Evolutionary conservation across 2,329 filamentous ascomycete species (phyloP).

Genomic region (Diaporthe helianthi): DNA sequence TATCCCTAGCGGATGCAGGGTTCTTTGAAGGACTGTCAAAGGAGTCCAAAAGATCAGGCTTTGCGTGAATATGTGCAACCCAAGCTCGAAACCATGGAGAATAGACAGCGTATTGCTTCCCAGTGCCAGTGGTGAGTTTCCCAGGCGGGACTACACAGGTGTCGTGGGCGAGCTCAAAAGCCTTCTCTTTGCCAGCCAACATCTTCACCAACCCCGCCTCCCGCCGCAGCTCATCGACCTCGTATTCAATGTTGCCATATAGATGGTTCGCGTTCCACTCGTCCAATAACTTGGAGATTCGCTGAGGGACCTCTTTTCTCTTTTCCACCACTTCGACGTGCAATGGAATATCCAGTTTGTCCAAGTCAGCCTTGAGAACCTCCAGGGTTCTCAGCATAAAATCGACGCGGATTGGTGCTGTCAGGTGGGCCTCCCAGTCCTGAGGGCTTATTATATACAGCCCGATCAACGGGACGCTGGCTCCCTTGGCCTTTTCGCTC

Average conservation of each 20-base stretch:
- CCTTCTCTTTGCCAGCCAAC: conserved; percentile 68
- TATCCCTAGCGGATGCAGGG: conserved; percentile 48
- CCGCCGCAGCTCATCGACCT: conserved; percentile 85
- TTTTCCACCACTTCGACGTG: conserved; percentile 75
- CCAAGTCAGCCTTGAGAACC: conserved; percentile 71
- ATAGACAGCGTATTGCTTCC: conserved; percentile 85
- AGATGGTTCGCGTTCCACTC: conserved; percentile 78
- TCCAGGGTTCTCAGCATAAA: conserved; percentile 78
- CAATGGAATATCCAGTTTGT: conserved; percentile 76
- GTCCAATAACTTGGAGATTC: conserved; percentile 70
- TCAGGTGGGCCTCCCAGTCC: conserved; percentile 83
- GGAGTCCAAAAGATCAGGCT: conserved; percentile 70
- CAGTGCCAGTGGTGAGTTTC: conserved; percentile 67
- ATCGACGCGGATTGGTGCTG: conserved; percentile 76
- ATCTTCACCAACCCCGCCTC: conserved; percentile 71
- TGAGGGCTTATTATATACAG: conserved; percentile 84
- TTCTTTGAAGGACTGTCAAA: conserved; percentile 66
- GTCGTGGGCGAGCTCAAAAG: conserved; percentile 78
- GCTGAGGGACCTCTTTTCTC: conserved; percentile 65
- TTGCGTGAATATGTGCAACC: conserved; percentile 74
- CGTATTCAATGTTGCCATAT: conserved; percentile 87
- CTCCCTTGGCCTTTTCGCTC: conserved; percentile 53
- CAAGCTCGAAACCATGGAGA: conserved; percentile 82
- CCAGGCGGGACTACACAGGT: conserved; percentile 84
- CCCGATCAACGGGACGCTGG: conserved; percentile 69